These are phyloP conservation scores for Epichloe aotearoae DNA, from an alignment of 2,329 filamentous ascomycete genomes.

Conservation along the genomic window DNA sequence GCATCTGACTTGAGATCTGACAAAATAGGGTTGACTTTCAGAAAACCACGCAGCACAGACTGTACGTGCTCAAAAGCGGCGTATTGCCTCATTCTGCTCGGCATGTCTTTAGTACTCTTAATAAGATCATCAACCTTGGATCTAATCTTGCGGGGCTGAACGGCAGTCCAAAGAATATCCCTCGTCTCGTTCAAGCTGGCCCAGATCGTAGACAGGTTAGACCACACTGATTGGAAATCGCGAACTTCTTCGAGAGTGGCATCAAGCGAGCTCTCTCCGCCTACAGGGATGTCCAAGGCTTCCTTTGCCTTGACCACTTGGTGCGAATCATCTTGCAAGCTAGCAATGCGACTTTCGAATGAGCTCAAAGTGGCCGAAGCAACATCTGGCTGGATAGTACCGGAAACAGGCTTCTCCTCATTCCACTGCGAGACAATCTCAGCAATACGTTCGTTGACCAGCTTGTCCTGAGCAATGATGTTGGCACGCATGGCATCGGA, in stretches of 20 bases:
- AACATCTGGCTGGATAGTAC: constrained; percentile 79
- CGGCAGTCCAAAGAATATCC: constrained; percentile 86
- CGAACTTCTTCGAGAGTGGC: constrained; percentile 89
- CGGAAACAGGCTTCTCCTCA: constrained; percentile 92
- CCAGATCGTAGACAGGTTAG: constrained; percentile 91
- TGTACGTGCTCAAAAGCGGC: constrained; percentile 99
- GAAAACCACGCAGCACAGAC: constrained; percentile 69
- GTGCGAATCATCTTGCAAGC: constrained; percentile 73
- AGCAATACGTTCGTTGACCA: constrained; percentile 75
- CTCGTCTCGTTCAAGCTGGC: constrained; percentile 86
- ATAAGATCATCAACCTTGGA: constrained; percentile 81
- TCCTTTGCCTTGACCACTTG: constrained; percentile 97
- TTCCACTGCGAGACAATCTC: constrained; percentile 84
- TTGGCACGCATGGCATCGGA: constrained; percentile 90
- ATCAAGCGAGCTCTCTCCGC: constrained; percentile 67
- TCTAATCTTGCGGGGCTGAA: constrained; percentile 87
- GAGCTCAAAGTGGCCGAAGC: constrained; percentile 69
- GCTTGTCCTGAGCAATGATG: constrained; percentile 84
- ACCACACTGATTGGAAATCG: constrained; percentile 98
- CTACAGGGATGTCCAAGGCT: constrained; percentile 76
- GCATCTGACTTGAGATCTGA: constrained; percentile 92
- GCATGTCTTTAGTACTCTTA: constrained; percentile 99
- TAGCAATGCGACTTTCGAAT: constrained; percentile 76
- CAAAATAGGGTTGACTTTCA: constrained; percentile 83
- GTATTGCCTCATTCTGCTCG: constrained; percentile 96